A percentile compares a stretch with the other conserved stretches of the same genome.
phyloP scores from a whole-genome alignment of 371 early-diverging fungal genomes.

The Mortierella sp. region DNA sequence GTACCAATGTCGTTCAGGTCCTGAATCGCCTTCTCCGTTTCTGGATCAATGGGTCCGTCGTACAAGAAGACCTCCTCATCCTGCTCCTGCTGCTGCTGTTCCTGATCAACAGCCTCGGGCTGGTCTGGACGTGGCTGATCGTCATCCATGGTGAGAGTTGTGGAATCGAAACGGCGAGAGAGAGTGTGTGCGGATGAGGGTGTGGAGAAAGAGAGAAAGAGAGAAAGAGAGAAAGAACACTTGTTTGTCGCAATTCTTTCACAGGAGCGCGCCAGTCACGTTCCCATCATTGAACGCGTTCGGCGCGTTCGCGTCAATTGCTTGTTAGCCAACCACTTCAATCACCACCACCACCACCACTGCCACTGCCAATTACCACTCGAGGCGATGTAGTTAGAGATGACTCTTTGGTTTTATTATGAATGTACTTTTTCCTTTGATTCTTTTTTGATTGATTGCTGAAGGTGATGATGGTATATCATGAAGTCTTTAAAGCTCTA shows the following conservation, averaged over 20 bases:
- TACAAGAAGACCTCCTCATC: slow-evolving; percentile 17
- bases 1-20: slow-evolving; percentile 71
- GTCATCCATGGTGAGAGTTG: slow-evolving; percentile 6
- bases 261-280: too few species aligned
- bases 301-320: too few species aligned
- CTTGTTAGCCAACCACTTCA: too few species aligned
- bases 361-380: too few species aligned
- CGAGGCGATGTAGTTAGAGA: not conserved
- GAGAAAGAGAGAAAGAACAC: not conserved
- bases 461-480: slow-evolving; percentile 19
- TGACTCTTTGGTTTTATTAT: slow-evolving; percentile 4
- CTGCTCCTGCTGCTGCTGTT: slow-evolving; percentile 13
- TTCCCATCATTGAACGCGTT: too few species aligned
- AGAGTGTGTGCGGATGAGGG: not conserved
- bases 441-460: too few species aligned
- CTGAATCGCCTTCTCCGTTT: slow-evolving; percentile 43
- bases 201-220: not conserved
- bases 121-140: slow-evolving; percentile 14
- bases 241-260: too few species aligned
- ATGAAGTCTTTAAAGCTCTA: too few species aligned
- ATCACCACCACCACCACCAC: too few species aligned
- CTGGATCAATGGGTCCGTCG: slow-evolving; percentile 48
- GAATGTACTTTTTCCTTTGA: too few species aligned
- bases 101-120: too few species aligned
- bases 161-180: too few species aligned